Percentiles rank a stretch among this genome's conserved stretches.
Evolutionary conservation across 441 rosid genomes (phyloP).

Genomic region (Cnidoscolus chayamansa): DNA sequence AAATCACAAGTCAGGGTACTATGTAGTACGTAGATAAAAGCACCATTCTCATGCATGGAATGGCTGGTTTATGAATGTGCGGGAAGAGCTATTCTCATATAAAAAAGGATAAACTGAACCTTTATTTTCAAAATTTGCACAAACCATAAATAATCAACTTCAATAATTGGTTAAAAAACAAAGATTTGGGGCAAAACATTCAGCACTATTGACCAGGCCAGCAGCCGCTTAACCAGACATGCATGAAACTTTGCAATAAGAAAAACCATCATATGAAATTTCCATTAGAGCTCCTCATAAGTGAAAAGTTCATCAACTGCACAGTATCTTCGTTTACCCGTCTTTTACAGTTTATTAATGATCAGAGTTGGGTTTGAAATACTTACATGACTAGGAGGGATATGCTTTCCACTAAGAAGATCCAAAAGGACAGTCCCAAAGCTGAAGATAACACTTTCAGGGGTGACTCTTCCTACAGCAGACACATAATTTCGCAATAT

Average conservation of each 20-base stretch:
- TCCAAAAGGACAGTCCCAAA: conserved; percentile 91
- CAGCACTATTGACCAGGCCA: not conserved
- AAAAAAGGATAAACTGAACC: not conserved
- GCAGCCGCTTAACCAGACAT: not conserved
- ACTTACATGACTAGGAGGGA: conserved; percentile 90
- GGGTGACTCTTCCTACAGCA: conserved; percentile 73
- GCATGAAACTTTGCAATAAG: not conserved
- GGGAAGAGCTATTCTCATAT: not conserved
- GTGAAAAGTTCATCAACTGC: not conserved
- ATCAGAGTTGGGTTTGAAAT: not conserved
- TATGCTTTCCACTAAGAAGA: conserved; percentile 87
- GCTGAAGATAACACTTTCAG: conserved; percentile 85
- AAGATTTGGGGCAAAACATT: not conserved
- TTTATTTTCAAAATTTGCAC: not conserved
- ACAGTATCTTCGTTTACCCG: not conserved
- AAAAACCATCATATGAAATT: not conserved
- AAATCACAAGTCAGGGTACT: not conserved
- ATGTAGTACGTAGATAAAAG: not conserved
- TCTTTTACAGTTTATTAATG: not conserved
- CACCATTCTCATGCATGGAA: not conserved
- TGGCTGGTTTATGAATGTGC: not conserved
- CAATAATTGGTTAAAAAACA: not conserved
- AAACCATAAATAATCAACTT: not conserved
- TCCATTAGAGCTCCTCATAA: not conserved
- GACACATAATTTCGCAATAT: conserved; percentile 2